Percentiles rank a stretch among this genome's conserved stretches.
phyloP scores from a whole-genome alignment of 768 basidiomycete species.

The Leccinum variicolor region DNA sequence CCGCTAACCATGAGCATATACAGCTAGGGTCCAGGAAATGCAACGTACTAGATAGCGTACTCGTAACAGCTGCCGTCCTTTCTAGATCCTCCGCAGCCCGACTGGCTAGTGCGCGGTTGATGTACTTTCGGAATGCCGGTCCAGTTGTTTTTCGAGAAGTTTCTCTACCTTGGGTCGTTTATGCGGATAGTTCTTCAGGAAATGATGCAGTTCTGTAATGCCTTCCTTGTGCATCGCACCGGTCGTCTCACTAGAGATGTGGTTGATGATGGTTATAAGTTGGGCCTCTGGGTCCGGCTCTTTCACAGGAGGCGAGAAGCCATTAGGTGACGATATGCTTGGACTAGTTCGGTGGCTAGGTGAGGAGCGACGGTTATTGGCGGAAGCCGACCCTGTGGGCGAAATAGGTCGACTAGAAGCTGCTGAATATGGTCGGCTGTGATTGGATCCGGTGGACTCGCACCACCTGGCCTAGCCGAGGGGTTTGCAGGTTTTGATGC shows the following conservation, averaged over 20 bases:
- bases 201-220: slow-evolving; percentile 91
- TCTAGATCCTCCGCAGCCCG: slow-evolving; percentile 87
- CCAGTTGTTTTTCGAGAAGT: slow-evolving; percentile 84
- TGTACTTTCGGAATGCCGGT: slow-evolving; percentile 87
- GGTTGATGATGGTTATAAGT: slow-evolving; percentile 75
- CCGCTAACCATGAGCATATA: slow-evolving; percentile 8
- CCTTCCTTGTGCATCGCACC: slow-evolving; percentile 90
- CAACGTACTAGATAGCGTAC: slow-evolving; percentile 73
- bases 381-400: slow-evolving; percentile 61
- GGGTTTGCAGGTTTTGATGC: slow-evolving; percentile 42
- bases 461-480: slow-evolving; percentile 17
- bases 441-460: slow-evolving; percentile 35
- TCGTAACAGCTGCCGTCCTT: slow-evolving; percentile 74
- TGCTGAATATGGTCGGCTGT: slow-evolving; percentile 52
- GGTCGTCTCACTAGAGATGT: slow-evolving; percentile 86
- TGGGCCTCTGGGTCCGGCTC: slow-evolving; percentile 89
- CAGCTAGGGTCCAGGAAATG: not conserved
- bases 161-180: slow-evolving; percentile 82
- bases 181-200: slow-evolving; percentile 86
- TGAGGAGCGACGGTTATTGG: slow-evolving; percentile 49
- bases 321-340: slow-evolving; percentile 61
- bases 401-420: slow-evolving; percentile 69
- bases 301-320: slow-evolving; percentile 52
- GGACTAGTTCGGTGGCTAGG: slow-evolving; percentile 67
- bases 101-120: slow-evolving; percentile 81